Base-by-base conservation (phyloP, 2,329 filamentous ascomycete genomes). In the Penicillium vulpinum region DNA sequence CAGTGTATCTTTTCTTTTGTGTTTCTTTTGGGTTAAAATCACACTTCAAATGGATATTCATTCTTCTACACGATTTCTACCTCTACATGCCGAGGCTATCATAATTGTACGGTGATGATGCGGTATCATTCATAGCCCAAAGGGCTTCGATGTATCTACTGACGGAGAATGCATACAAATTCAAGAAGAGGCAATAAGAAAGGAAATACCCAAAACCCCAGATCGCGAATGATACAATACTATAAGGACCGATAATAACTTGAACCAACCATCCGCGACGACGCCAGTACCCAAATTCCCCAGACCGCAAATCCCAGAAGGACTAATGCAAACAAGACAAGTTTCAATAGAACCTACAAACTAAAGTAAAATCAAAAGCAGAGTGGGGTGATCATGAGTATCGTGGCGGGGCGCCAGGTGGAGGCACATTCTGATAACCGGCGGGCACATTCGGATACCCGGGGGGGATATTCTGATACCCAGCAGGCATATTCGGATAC, bases 351-450 rank as follows among this genome's bases (percentile, higher is more conserved):
- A 46, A 48, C 21, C 22, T 5, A 35, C 35, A 49, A 56, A 49
- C 18, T 28, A 54, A 21, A 55, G 41, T 41, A 54, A 41, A 26
- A 59, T 22, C 9, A 57, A 49, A 49, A 39, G 2, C 22, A 41
- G 31, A 21, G 45, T n/a, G 11, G 26, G 41, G n/a, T 33, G 58
- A 60, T 67, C 59, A 72, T 29, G 62, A 64, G 58, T 71, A 72
- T 40, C 66, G 68, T 54, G 61, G 60, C 7, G 58, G 29, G 3
- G 40, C 21, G 0, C 54, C 54, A 52, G 58, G 28, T 4, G 70
- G 65, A 11, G 64, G 68, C 8, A 69, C 57, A 44, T 69, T 69
- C 10, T 62, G 66, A 56, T 71, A 70, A 13, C 65, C 64, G 38
- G 22, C 46, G n/a, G n/a, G n/a, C n/a, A n/a, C n/a, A n/a, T n/a